Base-by-base conservation (phyloP, 805 yeast genomes). In the Candida takata region DNA sequence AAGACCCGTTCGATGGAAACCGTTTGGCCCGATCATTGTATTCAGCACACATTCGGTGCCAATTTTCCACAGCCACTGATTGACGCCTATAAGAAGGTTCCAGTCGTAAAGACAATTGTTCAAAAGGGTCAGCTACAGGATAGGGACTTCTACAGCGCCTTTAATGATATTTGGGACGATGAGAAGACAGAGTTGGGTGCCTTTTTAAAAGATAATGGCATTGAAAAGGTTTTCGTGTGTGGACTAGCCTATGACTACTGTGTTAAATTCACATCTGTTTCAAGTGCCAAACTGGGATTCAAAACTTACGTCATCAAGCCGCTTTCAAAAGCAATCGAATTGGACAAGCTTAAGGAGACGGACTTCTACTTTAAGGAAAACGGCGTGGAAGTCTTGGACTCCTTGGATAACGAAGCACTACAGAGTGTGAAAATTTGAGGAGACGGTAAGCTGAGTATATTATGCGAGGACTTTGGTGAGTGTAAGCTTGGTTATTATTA, bases 21-120 rank as follows among this genome's bases (percentile, higher is more conserved):
- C 0, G 65, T 86, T 4, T 88, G 97, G 97, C 97, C 97, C 0
- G 88, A 74, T 37, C 97, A 88, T 54, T 88, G 97, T 57, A 73
- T 88, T 12, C 88, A 84, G 50, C 66, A 69, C 34, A 67, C 87
- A 0, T 33, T 44, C 5, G 97, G 97, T 1, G 70, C 88, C 0
- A 65, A 69, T 25, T 65, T 83, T 24, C 83, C 84, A 5, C 44
- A 57, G 0, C 72, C 63, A 42, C 64, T 86, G 35, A 57, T 61
- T 26, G 48, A 51, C 3, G 49, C 51, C 0, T 46, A 58, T 34
- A 52, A 55, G 10, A 49, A 46, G 1, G 58, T 74, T 36, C 43
- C 39, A 24, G 49, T 67, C 29, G 61, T 62, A 39, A 53, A 56
- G 19, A 56, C 67, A 4, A 62, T 74, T 2, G 76, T 88, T 7